Evolutionary conservation across 2,329 filamentous ascomycete species (phyloP).

Genomic region (Malbranchea zuffiana): DNA sequence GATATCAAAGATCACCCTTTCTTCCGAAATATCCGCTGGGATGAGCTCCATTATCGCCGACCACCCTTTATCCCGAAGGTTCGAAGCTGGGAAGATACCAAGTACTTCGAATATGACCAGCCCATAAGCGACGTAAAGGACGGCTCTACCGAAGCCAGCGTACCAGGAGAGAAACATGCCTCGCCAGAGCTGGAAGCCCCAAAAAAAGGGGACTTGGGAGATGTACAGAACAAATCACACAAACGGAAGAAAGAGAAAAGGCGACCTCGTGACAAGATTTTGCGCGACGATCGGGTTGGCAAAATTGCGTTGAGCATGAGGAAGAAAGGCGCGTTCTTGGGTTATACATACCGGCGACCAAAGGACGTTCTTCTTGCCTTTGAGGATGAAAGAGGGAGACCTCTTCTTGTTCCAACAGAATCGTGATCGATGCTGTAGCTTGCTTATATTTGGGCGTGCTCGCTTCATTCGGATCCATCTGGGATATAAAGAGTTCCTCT

Average conservation of each 20-base stretch:
- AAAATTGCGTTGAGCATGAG: conserved; percentile 64
- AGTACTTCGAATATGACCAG: conserved; percentile 73
- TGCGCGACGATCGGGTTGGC: conserved; percentile 60
- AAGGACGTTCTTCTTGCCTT: conserved; percentile 28
- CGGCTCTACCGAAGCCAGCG: conserved; percentile 20
- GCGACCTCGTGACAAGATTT: conserved; percentile 69
- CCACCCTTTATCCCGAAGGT: conserved; percentile 77
- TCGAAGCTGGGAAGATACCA: conserved; percentile 58
- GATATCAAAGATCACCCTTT: conserved; percentile 85
- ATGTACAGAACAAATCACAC: conserved; percentile 34
- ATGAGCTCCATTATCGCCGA: conserved; percentile 54
- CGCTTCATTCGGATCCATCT: too few species aligned
- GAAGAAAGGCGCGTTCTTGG: conserved; percentile 73
- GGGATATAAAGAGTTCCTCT: too few species aligned
- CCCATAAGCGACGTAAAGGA: conserved; percentile 54
- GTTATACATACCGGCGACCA: conserved; percentile 66
- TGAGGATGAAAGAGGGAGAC: conserved; percentile 25
- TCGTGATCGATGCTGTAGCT: too few species aligned
- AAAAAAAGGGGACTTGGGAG: conserved; percentile 14
- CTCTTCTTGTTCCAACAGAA: too few species aligned
- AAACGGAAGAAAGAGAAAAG: conserved; percentile 57
- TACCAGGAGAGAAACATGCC: not conserved
- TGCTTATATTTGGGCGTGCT: too few species aligned
- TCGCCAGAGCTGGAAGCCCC: not conserved
- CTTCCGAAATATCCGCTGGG: conserved; percentile 72